phyloP scores from a whole-genome alignment of 108 stramenopile species.

The Skeletonema costatum region DNA sequence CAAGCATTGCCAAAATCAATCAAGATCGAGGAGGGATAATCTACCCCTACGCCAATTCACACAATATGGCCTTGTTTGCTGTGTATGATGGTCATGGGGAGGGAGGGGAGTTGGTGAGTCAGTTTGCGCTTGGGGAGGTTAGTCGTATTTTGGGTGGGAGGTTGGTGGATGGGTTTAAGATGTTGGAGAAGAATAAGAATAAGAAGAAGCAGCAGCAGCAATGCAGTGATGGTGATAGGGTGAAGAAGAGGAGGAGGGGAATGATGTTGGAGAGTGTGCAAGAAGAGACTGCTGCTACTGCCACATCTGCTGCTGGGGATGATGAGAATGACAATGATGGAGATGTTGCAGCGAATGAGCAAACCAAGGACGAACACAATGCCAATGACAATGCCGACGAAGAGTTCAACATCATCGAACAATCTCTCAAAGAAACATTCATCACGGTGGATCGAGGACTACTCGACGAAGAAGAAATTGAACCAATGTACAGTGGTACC shows the following conservation, averaged over 20 bases:
- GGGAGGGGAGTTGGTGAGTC: constrained; percentile 90
- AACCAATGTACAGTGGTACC: constrained; percentile 87
- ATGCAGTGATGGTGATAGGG: not conserved
- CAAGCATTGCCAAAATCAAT: constrained; percentile 91
- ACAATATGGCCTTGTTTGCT: constrained; percentile 82
- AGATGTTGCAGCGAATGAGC: no score
- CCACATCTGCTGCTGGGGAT: no score
- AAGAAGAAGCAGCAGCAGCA: constrained; percentile 23
- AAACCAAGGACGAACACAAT: not conserved
- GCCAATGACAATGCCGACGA: not conserved
- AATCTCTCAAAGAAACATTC: constrained; percentile 82
- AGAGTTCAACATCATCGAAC: constrained; percentile 43
- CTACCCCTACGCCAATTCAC: constrained; percentile 83
- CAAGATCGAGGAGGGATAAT: constrained; percentile 95
- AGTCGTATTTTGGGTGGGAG: constrained; percentile 67
- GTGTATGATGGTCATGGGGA: constrained; percentile 95
- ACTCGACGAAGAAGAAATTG: constrained; percentile 61
- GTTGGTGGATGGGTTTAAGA: constrained; percentile 70
- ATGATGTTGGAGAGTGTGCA: not conserved
- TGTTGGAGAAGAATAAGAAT: constrained; percentile 62
- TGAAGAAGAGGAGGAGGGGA: not conserved
- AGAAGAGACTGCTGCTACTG: not conserved
- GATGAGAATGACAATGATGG: no score
- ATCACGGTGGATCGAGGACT: constrained; percentile 79
- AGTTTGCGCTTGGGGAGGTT: constrained; percentile 88